phyloP scores from a whole-genome alignment of 139 green algal genomes.

The Tetraselmis chui region DNA sequence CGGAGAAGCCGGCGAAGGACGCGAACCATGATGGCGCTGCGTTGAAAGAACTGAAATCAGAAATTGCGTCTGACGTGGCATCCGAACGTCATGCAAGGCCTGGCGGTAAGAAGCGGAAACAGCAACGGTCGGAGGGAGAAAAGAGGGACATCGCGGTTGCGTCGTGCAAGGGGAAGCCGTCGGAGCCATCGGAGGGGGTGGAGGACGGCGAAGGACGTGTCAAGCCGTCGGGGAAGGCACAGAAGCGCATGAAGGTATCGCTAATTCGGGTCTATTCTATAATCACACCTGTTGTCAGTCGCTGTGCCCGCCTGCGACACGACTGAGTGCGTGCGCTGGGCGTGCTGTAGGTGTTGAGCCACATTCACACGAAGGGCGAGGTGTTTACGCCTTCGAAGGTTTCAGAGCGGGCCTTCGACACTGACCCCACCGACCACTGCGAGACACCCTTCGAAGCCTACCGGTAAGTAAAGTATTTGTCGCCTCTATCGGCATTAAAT shows the following conservation, averaged over 20 bases:
- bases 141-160: background rate
- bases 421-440: conserved; percentile 32
- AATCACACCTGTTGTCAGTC: no score
- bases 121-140: background rate
- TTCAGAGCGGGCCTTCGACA: conserved; percentile 21
- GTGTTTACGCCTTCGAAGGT: background rate
- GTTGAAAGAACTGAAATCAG: no score
- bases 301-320: no score
- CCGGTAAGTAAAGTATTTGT: no score
- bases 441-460: conserved; percentile 41
- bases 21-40: no score
- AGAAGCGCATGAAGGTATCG: background rate
- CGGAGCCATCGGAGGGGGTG: background rate
- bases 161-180: background rate
- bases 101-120: background rate
- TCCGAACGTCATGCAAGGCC: no score
- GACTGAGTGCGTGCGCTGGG: no score
- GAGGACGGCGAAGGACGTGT: no score
- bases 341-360: background rate
- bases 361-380: background rate
- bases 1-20: no score
- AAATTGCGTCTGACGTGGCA: no score
- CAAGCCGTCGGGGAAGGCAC: background rate
- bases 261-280: no score
- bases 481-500: no score